These are phyloP conservation scores for Anthracocystis panici-leucophaei DNA, from an alignment of 1,284 basidiomycete species.

Conservation along the genomic window DNA sequence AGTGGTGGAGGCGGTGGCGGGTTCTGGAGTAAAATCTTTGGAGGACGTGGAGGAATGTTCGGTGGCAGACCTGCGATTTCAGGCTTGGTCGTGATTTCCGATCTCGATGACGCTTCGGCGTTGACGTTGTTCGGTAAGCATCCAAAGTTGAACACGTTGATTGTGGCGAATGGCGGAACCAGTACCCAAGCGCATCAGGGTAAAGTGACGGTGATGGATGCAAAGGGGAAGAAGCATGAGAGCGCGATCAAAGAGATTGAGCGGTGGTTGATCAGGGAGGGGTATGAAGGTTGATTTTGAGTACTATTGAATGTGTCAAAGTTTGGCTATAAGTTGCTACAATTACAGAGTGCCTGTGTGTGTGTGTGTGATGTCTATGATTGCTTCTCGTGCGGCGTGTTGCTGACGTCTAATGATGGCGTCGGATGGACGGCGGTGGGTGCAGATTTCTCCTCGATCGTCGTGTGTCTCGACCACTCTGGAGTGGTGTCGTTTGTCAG, in stretches of 20 bases:
- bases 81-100: constrained; percentile 40
- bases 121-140: constrained; percentile 32
- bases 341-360: constrained; percentile 13
- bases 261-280: constrained; percentile 43
- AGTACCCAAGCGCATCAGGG: constrained; percentile 12
- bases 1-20: constrained; percentile 17
- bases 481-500: constrained; percentile 7
- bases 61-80: constrained; percentile 30
- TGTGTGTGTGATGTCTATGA: background rate
- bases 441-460: constrained; percentile 21
- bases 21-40: constrained; percentile 33
- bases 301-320: background rate
- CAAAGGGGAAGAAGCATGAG: constrained; percentile 15
- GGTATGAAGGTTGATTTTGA: constrained; percentile 37
- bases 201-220: constrained; percentile 27
- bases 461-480: constrained; percentile 37
- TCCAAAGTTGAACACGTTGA: constrained; percentile 40
- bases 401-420: background rate
- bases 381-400: background rate
- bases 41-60: constrained; percentile 31
- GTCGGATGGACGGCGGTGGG: background rate
- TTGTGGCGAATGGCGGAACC: constrained; percentile 32
- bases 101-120: constrained; percentile 25
- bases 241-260: constrained; percentile 43
- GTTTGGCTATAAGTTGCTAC: constrained; percentile 5